Evolutionary conservation across 2,329 filamentous ascomycete species (phyloP), one percentile per base, ranked within the genome.

Genomic region (Pseudogymnoascus sp.): DNA sequence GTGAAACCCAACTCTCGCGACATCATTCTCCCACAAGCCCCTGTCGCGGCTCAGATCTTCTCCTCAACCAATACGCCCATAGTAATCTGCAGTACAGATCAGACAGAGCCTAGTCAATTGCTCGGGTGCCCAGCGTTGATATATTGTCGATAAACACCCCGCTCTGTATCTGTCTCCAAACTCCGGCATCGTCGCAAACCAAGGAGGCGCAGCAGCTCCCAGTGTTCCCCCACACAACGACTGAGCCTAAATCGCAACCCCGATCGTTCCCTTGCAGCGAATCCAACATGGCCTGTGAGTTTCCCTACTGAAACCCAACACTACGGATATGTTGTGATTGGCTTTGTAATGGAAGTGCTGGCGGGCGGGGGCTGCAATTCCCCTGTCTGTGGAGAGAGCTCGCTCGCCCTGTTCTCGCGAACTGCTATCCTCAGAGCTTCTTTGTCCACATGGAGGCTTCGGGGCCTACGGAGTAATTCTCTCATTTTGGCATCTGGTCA

Each of bases 201-300:
- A 55, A 55, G n/a, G 49, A 55, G 49, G 49, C 49, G 49, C 49
- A 55, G 28, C 49, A 55, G 28, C 49, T 55, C 28, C 28, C 9
- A 33, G n/a, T 55, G 49, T 33, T 55, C 49, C 49, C 49, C 49
- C 49, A 19, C 49, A 19, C 25, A 55, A 33, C 49, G n/a, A 33
- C 49, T 7, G 49, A 55, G 49, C 49, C 49, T 55, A 55, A 55
- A 33, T 22, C n/a, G 49, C 42, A 55, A 55, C 49, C 16, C 49
- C 49, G 25, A 55, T 55, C 49, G 49, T 12, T 55, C 28, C 49
- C 49, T 55, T 55, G 49, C 49, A 55, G 49, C 49, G 49, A 55
- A 22, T 55, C 25, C 49, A 55, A 55, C 9, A 55, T 55, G 49
- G 8, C 49, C 16, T 55, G 49, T 55, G n/a, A 55, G 49, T 55